phyloP scores from a whole-genome alignment of 2,329 filamentous ascomycete genomes.

The Clonostachys byssicola region DNA sequence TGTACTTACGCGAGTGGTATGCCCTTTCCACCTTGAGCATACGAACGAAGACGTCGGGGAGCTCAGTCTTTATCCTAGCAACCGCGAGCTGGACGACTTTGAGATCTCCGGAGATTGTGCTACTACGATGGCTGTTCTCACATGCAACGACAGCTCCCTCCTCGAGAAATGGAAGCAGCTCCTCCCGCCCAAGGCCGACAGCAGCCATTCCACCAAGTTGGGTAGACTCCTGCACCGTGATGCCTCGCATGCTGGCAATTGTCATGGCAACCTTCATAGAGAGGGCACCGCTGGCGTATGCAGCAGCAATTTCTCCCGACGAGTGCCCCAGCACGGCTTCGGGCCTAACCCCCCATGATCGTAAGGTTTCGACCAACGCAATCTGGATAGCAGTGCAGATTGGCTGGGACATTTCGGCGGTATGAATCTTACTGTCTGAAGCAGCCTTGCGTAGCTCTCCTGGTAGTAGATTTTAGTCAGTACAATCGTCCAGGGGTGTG shows the following conservation, averaged over 20 bases:
- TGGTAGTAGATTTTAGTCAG: neutral
- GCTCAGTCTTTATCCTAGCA: conserved; percentile 18
- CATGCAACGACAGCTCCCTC: conserved; percentile 20
- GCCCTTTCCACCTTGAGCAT: conserved; percentile 31
- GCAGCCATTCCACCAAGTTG: conserved; percentile 26
- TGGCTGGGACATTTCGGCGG: conserved; percentile 23
- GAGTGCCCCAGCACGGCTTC: conserved; percentile 27
- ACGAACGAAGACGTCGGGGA: conserved; percentile 20
- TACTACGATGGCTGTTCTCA: conserved; percentile 40
- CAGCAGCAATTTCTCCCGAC: conserved; percentile 31
- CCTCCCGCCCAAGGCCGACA: conserved; percentile 21
- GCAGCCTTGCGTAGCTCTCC: conserved; percentile 8
- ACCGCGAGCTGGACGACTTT: conserved; percentile 22
- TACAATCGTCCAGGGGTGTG: neutral
- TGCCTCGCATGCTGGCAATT: conserved; percentile 9
- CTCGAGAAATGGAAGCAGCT: conserved; percentile 15
- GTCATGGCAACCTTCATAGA: conserved; percentile 22
- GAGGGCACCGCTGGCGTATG: conserved; percentile 29
- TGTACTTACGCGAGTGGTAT: conserved; percentile 30
- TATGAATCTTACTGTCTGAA: conserved; percentile 3
- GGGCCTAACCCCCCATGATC: conserved; percentile 16
- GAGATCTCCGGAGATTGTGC: conserved; percentile 40
- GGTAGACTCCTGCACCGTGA: conserved; percentile 5
- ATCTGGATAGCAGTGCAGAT: conserved; percentile 36
- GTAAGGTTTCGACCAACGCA: conserved; percentile 26